phyloP scores from a whole-genome alignment of 768 basidiomycete species.

The Cystobasidium tubakii region DNA sequence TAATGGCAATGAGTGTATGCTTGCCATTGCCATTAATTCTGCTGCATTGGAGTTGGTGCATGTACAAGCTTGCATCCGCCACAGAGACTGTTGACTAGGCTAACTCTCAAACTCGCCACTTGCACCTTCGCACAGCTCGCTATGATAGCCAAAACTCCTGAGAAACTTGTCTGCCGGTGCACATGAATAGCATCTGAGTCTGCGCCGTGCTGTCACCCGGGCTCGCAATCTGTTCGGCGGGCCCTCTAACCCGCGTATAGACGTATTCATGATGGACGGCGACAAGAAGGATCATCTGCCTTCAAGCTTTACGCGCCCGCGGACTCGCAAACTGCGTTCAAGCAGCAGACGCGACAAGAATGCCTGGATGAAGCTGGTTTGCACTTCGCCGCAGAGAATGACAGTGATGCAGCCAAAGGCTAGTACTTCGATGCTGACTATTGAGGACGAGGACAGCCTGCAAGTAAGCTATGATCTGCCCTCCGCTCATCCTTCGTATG shows the following conservation, averaged over 20 bases:
- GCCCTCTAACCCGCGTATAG: neutral
- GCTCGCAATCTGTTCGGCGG: conserved; percentile 1
- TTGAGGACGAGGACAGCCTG: neutral
- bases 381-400: neutral
- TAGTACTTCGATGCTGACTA: neutral
- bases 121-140: too few species aligned
- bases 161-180: too few species aligned
- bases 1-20: neutral
- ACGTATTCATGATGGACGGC: neutral
- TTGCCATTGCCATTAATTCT: neutral
- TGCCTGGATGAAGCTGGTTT: neutral
- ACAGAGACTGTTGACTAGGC: too few species aligned
- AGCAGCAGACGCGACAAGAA: neutral
- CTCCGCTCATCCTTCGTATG: neutral
- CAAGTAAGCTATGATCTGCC: neutral
- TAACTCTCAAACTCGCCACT: too few species aligned
- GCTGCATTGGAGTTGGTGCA: too few species aligned
- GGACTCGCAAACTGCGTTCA: neutral
- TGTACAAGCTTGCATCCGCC: too few species aligned
- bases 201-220: too few species aligned
- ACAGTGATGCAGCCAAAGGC: neutral
- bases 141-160: too few species aligned
- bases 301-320: neutral
- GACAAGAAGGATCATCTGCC: neutral
- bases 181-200: too few species aligned